Evolutionary conservation across 2,329 filamentous ascomycete species (phyloP).

Genomic region (Clarireedia paspali): DNA sequence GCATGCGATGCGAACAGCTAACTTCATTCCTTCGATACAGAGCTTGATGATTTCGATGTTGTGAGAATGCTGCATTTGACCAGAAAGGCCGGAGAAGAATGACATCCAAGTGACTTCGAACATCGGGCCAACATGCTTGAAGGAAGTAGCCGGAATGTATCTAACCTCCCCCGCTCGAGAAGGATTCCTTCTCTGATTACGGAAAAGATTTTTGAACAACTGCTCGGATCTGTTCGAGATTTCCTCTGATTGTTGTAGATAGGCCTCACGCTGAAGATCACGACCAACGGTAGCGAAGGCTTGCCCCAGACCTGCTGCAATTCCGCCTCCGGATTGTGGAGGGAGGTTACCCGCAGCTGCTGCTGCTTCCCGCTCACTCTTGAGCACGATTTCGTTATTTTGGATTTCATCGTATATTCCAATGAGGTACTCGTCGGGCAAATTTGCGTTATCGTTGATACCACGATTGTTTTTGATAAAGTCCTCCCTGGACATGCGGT

Average conservation of each 20-base stretch:
- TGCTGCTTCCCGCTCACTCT: conserved; percentile 84
- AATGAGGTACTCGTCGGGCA: conserved; percentile 85
- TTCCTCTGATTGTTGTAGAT: conserved; percentile 90
- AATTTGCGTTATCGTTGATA: conserved; percentile 91
- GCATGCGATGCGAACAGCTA: conserved; percentile 89
- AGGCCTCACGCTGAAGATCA: conserved; percentile 86
- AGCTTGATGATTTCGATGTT: conserved; percentile 87
- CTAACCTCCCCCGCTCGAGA: conserved; percentile 55
- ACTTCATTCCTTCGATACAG: conserved; percentile 90
- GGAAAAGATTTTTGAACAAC: conserved; percentile 87
- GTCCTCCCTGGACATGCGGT: conserved; percentile 89
- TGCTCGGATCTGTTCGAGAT: conserved; percentile 70
- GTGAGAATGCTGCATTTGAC: conserved; percentile 86
- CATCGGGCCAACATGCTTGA: conserved; percentile 94
- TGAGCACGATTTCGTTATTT: conserved; percentile 85
- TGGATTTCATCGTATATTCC: conserved; percentile 90
- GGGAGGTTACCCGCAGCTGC: conserved; percentile 63
- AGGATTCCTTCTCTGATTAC: conserved; percentile 77
- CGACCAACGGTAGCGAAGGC: conserved; percentile 87
- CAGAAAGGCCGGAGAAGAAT: conserved; percentile 88
- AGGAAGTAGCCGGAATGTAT: conserved; percentile 90
- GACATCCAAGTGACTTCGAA: conserved; percentile 99
- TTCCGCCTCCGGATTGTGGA: conserved; percentile 53
- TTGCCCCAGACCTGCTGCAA: conserved; percentile 78
- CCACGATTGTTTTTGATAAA: conserved; percentile 99